phyloP scores from a whole-genome alignment of 2,329 filamentous ascomycete species.

The Phyllosticta citriasiana region DNA sequence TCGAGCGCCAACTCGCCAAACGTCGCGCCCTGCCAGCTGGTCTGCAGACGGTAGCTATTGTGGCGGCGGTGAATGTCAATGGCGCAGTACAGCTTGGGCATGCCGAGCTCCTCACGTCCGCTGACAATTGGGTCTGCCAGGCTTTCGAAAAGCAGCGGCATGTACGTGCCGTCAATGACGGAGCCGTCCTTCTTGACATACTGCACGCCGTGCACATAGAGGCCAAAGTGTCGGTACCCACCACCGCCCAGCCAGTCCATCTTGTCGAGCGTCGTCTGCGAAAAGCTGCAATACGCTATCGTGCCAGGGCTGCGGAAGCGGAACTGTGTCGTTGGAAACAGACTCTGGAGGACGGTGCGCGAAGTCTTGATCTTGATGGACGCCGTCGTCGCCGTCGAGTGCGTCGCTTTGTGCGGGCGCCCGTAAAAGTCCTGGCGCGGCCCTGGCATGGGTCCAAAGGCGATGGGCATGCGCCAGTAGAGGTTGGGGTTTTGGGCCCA shows the following conservation, averaged over 20 bases:
- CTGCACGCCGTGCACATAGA: constrained; percentile 54
- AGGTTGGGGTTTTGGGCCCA: constrained; percentile 32
- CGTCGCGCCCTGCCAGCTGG: constrained; percentile 27
- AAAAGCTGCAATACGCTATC: constrained; percentile 29
- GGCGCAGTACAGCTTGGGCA: constrained; percentile 49
- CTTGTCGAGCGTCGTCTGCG: constrained; percentile 30
- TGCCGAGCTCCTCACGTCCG: constrained; percentile 51
- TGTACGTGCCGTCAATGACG: constrained; percentile 41
- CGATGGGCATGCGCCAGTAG: constrained; percentile 34
- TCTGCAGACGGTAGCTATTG: constrained; percentile 30
- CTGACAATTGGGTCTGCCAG: constrained; percentile 50
- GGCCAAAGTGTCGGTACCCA: constrained; percentile 48
- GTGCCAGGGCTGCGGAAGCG: constrained; percentile 30
- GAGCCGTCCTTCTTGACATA: constrained; percentile 43
- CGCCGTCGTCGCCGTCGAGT: constrained; percentile 27
- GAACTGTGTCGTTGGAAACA: constrained; percentile 28
- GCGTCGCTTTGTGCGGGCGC: constrained; percentile 14
- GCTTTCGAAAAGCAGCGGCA: constrained; percentile 50
- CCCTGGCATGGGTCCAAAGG: constrained; percentile 32
- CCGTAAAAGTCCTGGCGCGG: constrained; percentile 26
- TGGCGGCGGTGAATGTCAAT: constrained; percentile 35
- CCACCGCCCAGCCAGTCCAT: constrained; percentile 53
- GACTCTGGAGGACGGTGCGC: constrained; percentile 30
- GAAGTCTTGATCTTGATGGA: constrained; percentile 33
- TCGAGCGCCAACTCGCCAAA: constrained; percentile 24